These are phyloP conservation scores for Fraxinus pennsylvanica DNA, from an alignment of 257 asterid species.

Conservation along the genomic window DNA sequence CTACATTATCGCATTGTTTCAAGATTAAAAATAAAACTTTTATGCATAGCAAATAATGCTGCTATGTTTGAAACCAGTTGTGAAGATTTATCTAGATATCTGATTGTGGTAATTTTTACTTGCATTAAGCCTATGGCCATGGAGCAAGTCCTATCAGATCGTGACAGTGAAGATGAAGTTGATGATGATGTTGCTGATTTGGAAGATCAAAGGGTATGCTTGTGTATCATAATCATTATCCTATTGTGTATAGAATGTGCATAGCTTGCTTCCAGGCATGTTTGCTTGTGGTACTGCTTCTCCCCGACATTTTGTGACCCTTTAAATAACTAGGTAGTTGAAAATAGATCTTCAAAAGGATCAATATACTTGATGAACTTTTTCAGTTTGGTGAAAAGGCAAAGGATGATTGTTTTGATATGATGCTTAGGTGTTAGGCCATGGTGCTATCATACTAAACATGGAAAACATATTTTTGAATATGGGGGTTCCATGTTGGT, in stretches of 20 bases:
- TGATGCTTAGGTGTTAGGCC: neutral
- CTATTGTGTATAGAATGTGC: neutral
- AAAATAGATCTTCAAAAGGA: neutral
- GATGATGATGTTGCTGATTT: conserved; percentile 99
- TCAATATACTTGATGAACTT: neutral
- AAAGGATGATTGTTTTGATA: neutral
- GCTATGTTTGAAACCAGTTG: neutral
- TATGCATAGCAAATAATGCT: neutral
- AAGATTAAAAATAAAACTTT: too few species aligned
- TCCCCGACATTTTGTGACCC: too few species aligned
- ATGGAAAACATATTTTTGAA: neutral
- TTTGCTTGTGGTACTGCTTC: conserved; percentile 6
- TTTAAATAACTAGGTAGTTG: neutral
- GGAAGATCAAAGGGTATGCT: conserved; percentile 92
- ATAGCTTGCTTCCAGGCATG: conserved; percentile 14
- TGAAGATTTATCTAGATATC: conserved; percentile 24
- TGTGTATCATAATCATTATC: conserved; percentile 22
- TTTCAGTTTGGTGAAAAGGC: neutral
- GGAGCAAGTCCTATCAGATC: conserved; percentile 95
- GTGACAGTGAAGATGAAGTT: conserved; percentile 98
- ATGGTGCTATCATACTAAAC: neutral
- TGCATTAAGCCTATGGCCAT: conserved; percentile 81
- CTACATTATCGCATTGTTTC: too few species aligned
- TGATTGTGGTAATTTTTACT: conserved; percentile 23
- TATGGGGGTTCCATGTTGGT: neutral